Base-by-base conservation (phyloP, 2,329 filamentous ascomycete genomes). In the Diplodia sapinea region DNA sequence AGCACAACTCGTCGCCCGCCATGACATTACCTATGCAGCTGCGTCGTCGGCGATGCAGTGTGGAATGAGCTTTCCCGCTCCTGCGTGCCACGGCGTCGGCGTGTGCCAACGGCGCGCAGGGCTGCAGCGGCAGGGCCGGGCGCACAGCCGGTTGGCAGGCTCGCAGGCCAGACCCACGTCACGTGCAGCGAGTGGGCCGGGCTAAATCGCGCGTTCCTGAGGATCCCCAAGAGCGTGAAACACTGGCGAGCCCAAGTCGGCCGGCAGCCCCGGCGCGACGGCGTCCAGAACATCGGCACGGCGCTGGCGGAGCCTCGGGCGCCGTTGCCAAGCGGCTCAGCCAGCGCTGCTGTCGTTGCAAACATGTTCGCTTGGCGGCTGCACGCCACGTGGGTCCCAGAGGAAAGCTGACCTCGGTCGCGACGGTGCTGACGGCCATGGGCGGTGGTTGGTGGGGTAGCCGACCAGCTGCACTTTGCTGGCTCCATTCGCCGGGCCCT, bases 181-280 rank as follows among this genome's bases (percentile, higher is more conserved):
- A 63, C 59, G 59, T 63, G 59, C n/a, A 29, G 5, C 3, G n/a
- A 20, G 43, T 13, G 43, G 11, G 29, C 29, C 47, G 20, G 36
- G 47, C 57, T 51, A 63, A 63, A 51, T 63, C 43, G 59, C 59
- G 59, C 43, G 59, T 63, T 63, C 59, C 59, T 63, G 59, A 63
- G 59, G 59, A 63, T 63, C 59, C 40, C 59, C 59, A 43, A 63
- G 31, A 7, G n/a, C 59, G 33, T 63, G 59, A 63, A 63, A 63
- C 59, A 11, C 12, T 23, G 49, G 8, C 17, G 43, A 36, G 43
- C 43, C 36, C 36, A 33, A 51, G 31, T 38, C 57, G 33, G 57
- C 40, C 1, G 33, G 20, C 38, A 38, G 56, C 38, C 23, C 54
- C 36, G 26, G 56, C 38, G 36, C 56, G 36, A 11, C 36, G 36